Evolutionary conservation across 371 early-diverging fungal genomes (phyloP).

Genomic region (Mortierella polycephala): DNA sequence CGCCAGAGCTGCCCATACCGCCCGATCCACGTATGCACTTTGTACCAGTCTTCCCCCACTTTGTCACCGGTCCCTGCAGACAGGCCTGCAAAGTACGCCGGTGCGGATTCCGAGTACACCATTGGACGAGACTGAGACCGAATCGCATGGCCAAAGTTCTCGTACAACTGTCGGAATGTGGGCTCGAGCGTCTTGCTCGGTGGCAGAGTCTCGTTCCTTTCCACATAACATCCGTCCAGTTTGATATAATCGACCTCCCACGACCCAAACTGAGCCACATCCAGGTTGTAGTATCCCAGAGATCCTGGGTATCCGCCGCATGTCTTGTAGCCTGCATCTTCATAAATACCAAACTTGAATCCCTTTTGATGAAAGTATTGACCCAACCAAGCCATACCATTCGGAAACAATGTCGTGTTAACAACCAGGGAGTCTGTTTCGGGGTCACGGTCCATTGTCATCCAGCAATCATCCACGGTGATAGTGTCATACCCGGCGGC

Average conservation of each 20-base stretch:
- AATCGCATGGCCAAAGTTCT: conserved; percentile 19
- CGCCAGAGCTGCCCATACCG: conserved; percentile 53
- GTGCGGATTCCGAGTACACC: conserved; percentile 53
- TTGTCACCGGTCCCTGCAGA: conserved; percentile 42
- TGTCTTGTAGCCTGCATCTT: conserved; percentile 59
- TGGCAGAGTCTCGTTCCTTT: conserved; percentile 40
- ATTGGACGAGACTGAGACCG: conserved; percentile 37
- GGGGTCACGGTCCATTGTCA: conserved; percentile 41
- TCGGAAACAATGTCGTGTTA: conserved; percentile 51
- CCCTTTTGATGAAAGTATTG: conserved; percentile 47
- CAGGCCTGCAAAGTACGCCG: conserved; percentile 50
- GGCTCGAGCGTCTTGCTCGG: conserved; percentile 40
- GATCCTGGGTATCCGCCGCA: conserved; percentile 63
- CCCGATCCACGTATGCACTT: conserved; percentile 53
- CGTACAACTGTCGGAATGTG: conserved; percentile 46
- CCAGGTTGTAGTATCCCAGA: conserved; percentile 44
- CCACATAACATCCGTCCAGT: conserved; percentile 52
- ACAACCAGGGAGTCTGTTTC: conserved; percentile 19
- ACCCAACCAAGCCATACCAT: conserved; percentile 49
- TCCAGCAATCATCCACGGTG: conserved; percentile 57
- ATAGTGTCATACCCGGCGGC: conserved; percentile 49
- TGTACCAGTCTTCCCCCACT: conserved; percentile 53
- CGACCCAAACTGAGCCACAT: conserved; percentile 44
- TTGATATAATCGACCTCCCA: conserved; percentile 56
- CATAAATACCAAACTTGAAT: conserved; percentile 61